These are phyloP conservation scores for Knoxia roxburghii DNA, from an alignment of 257 asterid genomes.

Conservation along the genomic window DNA sequence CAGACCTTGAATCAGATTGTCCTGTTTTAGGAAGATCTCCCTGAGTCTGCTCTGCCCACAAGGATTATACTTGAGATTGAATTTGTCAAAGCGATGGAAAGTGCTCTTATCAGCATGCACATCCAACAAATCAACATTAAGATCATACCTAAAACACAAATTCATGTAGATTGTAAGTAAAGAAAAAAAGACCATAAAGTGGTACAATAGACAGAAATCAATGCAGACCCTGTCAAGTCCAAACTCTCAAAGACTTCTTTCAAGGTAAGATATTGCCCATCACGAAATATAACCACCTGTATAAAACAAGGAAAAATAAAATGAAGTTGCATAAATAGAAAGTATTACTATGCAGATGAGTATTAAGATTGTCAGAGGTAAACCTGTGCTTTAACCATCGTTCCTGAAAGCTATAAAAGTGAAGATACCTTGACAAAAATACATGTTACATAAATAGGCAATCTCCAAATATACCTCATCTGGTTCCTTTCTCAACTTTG, in stretches of 20 bases:
- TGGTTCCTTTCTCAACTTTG: constrained; percentile 80
- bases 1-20: constrained; percentile 87
- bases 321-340: constrained; percentile 18
- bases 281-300: constrained; percentile 91
- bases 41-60: constrained; percentile 93
- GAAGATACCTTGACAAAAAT: not conserved
- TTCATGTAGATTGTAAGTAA: constrained; percentile 6
- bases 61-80: constrained; percentile 93
- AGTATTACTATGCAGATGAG: not conserved
- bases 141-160: constrained; percentile 64
- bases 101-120: constrained; percentile 98
- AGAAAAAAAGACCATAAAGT: not conserved
- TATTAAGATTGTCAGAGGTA: not conserved
- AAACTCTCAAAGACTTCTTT: constrained; percentile 95
- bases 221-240: constrained; percentile 86
- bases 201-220: constrained; percentile 8
- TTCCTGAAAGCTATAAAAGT: not conserved
- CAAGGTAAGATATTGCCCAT: constrained; percentile 84
- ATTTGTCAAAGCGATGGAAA: constrained; percentile 92
- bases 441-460: not conserved
- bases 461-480: constrained; percentile 62
- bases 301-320: constrained; percentile 14
- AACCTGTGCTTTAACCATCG: not conserved
- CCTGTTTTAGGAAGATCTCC: constrained; percentile 89
- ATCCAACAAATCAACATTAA: constrained; percentile 81